Evolutionary conservation across 2,329 filamentous ascomycete species (phyloP).

Genomic region (Aspergillus pseudoviridinutans): DNA sequence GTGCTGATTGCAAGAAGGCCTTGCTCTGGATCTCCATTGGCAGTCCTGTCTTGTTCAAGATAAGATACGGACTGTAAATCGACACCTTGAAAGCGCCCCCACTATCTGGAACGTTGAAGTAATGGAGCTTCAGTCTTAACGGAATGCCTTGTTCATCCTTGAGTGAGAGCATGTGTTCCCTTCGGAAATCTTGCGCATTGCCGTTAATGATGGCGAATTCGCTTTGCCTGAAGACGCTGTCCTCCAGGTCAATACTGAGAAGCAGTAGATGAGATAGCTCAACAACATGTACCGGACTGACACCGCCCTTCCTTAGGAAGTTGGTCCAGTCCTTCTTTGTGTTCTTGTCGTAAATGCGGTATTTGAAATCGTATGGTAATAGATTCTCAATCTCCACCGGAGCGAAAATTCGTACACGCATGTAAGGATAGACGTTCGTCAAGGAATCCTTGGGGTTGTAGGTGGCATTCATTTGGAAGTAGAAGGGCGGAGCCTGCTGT

Average conservation of each 20-base stretch:
- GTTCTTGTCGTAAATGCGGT: constrained; percentile 97
- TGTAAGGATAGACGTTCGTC: constrained; percentile 83
- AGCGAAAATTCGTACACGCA: constrained; percentile 86
- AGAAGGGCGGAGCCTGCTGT: constrained; percentile 76
- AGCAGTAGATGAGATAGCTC: constrained; percentile 90
- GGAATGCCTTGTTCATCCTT: constrained; percentile 80
- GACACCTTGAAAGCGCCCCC: constrained; percentile 96
- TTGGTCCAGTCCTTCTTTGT: constrained; percentile 99
- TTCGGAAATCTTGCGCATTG: constrained; percentile 78
- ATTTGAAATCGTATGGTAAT: constrained; percentile 97
- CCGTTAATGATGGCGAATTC: constrained; percentile 98
- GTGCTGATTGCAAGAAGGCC: constrained; percentile 78
- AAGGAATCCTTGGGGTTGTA: constrained; percentile 82
- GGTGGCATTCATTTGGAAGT: constrained; percentile 88
- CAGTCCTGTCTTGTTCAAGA: constrained; percentile 92
- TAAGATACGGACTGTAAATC: constrained; percentile 89
- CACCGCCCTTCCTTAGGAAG: constrained; percentile 90
- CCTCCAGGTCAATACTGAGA: constrained; percentile 93
- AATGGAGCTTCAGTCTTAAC: constrained; percentile 81
- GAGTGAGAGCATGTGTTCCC: constrained; percentile 72
- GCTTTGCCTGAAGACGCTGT: constrained; percentile 88
- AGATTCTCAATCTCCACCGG: constrained; percentile 93
- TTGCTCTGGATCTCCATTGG: constrained; percentile 85
- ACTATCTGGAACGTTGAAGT: constrained; percentile 82
- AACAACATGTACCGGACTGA: constrained; percentile 95